Evolutionary conservation across 805 yeast species (phyloP).

Genomic region (Torulaspora microellipsoides): DNA sequence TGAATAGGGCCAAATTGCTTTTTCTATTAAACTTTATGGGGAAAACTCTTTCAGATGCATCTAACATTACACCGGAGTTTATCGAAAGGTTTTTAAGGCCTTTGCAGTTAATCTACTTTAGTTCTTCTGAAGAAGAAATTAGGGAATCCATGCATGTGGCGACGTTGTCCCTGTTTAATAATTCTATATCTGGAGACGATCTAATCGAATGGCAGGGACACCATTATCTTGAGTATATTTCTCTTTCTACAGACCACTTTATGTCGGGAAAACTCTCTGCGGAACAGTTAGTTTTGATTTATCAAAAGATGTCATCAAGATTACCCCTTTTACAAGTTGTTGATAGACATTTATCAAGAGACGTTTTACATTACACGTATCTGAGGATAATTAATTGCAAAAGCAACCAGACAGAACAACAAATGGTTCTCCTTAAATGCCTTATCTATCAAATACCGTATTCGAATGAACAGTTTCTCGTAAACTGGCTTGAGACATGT

Average conservation of each 20-base stretch:
- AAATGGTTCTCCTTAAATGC: conserved; percentile 20
- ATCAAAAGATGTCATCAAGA: conserved; percentile 14
- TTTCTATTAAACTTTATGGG: conserved; percentile 26
- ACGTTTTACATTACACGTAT: conserved; percentile 22
- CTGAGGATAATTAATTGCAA: conserved; percentile 14
- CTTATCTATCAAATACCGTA: conserved; percentile 22
- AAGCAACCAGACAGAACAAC: conserved; percentile 5
- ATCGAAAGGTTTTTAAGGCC: conserved; percentile 12
- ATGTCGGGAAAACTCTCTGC: conserved; percentile 11
- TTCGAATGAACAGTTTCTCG: conserved; percentile 9
- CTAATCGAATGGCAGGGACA: conserved; percentile 18
- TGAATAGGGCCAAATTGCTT: conserved; percentile 21
- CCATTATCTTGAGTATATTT: conserved; percentile 14
- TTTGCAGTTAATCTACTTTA: conserved; percentile 8
- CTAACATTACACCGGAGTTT: conserved; percentile 2
- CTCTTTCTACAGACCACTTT: conserved; percentile 17
- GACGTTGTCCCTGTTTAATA: conserved; percentile 17
- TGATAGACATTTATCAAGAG: conserved; percentile 19
- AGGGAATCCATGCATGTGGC: conserved; percentile 27
- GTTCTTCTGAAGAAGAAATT: conserved; percentile 11
- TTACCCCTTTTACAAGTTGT: conserved; percentile 8
- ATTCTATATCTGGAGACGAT: background rate
- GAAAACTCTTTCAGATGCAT: conserved; percentile 10
- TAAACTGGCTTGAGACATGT: conserved; percentile 27
- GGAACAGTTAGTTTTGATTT: conserved; percentile 21